A percentile compares a stretch with the other conserved stretches of the same genome.
Evolutionary conservation across 2,329 filamentous ascomycete genomes (phyloP).

Genomic region (Neofusicoccum ribis): DNA sequence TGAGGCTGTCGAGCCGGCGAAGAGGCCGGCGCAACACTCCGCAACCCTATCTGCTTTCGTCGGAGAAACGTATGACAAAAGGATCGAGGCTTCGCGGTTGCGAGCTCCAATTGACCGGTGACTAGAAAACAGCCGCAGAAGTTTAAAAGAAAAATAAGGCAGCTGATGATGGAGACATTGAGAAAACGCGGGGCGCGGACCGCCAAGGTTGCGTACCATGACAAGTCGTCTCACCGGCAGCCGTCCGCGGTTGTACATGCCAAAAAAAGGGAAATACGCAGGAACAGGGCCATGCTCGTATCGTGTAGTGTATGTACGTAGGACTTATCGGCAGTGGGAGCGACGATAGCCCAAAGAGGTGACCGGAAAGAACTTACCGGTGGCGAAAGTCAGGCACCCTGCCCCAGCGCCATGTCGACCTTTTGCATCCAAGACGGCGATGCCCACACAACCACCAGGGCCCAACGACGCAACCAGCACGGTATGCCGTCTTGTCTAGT

Average conservation of each 20-base stretch:
- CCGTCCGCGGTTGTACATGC: neutral
- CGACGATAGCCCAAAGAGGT: neutral
- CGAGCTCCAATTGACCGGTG: neutral
- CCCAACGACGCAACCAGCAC: neutral
- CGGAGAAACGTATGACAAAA: neutral
- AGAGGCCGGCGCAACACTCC: no score
- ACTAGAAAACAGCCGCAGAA: neutral
- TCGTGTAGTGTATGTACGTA: no score
- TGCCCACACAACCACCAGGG: neutral
- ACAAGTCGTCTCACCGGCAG: neutral
- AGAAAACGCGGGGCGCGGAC: neutral
- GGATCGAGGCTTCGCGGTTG: neutral
- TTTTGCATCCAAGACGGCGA: no score
- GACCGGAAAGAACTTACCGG: neutral
- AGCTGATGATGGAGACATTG: neutral
- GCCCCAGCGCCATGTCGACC: neutral
- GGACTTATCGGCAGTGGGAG: neutral
- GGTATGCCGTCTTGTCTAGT: no score
- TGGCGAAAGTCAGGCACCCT: conserved; percentile 5
- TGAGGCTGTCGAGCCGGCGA: no score
- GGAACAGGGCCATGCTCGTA: neutral
- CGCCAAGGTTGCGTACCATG: neutral
- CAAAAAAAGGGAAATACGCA: neutral
- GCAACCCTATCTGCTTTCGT: neutral
- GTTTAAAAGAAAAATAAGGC: neutral